These are phyloP conservation scores for Sclerotinia sclerotiorum DNA, from an alignment of 2,329 filamentous ascomycete species.

Conservation along the genomic window DNA sequence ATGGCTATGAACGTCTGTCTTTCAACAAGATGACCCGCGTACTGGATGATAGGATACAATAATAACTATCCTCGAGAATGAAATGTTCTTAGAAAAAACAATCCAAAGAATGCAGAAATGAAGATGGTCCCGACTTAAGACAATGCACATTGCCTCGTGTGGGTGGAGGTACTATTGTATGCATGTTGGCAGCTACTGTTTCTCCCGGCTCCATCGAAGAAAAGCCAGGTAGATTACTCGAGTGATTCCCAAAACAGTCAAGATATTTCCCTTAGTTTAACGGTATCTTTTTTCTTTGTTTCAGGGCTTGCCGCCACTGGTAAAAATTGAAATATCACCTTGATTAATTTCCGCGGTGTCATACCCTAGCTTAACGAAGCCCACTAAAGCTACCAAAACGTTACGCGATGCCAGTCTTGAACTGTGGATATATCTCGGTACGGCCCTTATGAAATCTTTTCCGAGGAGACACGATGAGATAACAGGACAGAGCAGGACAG, in stretches of 20 bases:
- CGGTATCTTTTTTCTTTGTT: not conserved
- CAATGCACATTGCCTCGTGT: not conserved
- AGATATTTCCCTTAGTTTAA: not conserved
- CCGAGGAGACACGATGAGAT: not conserved
- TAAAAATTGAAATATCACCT: not conserved
- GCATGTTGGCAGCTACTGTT: not conserved
- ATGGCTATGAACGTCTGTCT: slow-evolving; percentile 26
- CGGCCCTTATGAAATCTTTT: slow-evolving; percentile 5
- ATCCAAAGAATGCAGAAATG: not conserved
- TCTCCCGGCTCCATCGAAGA: not conserved
- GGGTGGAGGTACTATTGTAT: slow-evolving; percentile 7
- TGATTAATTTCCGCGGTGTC: not conserved
- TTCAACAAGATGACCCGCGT: not conserved
- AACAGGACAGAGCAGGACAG: too few species aligned
- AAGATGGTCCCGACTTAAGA: not conserved
- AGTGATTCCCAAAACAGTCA: slow-evolving; percentile 1
- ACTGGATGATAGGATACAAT: not conserved
- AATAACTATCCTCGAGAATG: not conserved
- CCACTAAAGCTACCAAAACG: not conserved
- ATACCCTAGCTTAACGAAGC: not conserved
- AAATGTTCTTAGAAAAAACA: not conserved
- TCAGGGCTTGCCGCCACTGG: not conserved
- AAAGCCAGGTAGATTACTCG: not conserved
- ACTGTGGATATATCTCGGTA: not conserved
- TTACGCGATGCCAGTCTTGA: not conserved